Conservation (phyloP, 768 basidiomycete genomes). For the Pulveroboletus sp. region DNA sequence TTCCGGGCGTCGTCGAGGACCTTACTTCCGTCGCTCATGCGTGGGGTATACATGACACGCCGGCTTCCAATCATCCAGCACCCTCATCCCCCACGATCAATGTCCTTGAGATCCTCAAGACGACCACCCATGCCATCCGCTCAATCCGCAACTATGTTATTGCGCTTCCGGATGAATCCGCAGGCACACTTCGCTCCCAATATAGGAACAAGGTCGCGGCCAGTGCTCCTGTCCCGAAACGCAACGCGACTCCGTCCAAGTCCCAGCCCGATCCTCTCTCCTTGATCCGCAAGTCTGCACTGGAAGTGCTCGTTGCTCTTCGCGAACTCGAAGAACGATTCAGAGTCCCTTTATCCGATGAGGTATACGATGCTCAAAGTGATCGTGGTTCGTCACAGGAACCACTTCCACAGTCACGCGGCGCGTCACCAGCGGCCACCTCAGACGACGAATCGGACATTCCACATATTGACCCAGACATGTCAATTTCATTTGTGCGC, state of each 20-base stretch:
- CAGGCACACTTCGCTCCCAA: constrained; percentile 49
- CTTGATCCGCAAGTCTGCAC: constrained; percentile 68
- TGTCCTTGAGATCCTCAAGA: constrained; percentile 68
- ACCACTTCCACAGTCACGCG: constrained; percentile 37
- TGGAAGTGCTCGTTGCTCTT: constrained; percentile 80
- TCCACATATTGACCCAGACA: constrained; percentile 48
- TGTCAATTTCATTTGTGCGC: constrained; percentile 64
- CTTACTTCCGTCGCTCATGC: constrained; percentile 56
- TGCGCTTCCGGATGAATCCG: constrained; percentile 72
- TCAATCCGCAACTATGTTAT: constrained; percentile 81
- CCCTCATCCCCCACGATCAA: constrained; percentile 38
- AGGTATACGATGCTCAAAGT: constrained; percentile 78
- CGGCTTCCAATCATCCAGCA: constrained; percentile 10
- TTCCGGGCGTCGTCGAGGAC: constrained; percentile 76
- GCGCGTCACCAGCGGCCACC: constrained; percentile 40
- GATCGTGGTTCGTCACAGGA: constrained; percentile 51
- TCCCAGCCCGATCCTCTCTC: constrained; percentile 55
- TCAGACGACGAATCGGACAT: constrained; percentile 36
- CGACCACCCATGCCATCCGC: constrained; percentile 76
- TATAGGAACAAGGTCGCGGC: constrained; percentile 52
- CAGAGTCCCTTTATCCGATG: constrained; percentile 72
- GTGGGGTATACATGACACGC: constrained; percentile 49
- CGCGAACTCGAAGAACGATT: constrained; percentile 76
- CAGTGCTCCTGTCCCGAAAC: constrained; percentile 32
- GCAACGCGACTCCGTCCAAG: constrained; percentile 30